Conservation (phyloP, 768 basidiomycete genomes). For the Galerina marginata region DNA sequence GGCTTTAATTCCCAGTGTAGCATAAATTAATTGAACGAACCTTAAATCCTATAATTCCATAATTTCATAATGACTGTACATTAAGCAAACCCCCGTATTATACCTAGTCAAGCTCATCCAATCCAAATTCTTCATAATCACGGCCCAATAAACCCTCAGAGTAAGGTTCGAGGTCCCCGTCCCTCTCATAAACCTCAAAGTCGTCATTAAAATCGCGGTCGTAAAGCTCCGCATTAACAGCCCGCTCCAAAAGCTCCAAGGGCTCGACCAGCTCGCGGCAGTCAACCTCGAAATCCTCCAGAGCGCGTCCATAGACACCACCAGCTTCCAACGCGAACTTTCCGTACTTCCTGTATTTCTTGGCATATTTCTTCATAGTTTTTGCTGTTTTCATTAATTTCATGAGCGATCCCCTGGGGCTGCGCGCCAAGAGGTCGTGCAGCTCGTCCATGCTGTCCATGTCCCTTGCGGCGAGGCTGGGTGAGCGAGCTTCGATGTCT, state of each 20-base stretch:
- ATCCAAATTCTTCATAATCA: constrained; percentile 3
- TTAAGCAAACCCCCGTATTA: no score
- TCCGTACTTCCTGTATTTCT: background rate
- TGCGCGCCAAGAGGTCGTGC: constrained; percentile 5
- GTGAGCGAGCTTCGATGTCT: background rate
- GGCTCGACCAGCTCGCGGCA: background rate
- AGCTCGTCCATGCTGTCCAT: background rate
- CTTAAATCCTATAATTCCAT: no score
- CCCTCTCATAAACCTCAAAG: no score
- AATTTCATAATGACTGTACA: no score
- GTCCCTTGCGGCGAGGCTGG: background rate
- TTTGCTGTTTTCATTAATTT: constrained; percentile 1
- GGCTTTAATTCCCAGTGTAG: no score
- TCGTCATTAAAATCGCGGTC: background rate
- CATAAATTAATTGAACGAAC: no score
- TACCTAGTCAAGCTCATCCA: constrained; percentile 3
- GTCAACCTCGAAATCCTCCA: background rate
- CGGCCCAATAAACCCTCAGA: background rate
- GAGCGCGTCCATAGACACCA: background rate
- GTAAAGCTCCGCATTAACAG: background rate
- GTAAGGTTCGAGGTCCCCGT: background rate
- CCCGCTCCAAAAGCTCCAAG: background rate
- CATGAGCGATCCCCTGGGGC: background rate
- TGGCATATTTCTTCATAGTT: constrained; percentile 4
- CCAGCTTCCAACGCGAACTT: background rate